Evolutionary conservation across 371 early-diverging fungal genomes (phyloP).

Genomic region (Basidiobolus meristosporus): DNA sequence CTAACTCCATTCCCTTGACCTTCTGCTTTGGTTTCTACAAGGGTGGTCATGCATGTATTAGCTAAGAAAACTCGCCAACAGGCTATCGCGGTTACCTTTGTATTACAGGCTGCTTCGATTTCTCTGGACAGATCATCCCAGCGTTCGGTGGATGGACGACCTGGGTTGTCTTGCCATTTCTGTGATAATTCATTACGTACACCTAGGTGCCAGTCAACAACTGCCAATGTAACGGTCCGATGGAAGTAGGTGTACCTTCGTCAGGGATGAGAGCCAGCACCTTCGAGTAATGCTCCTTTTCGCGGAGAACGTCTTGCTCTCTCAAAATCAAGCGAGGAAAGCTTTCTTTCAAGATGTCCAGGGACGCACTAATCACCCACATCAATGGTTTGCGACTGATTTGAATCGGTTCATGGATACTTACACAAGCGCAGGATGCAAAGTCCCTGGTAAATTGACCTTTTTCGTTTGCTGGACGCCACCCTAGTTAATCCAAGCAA

Average conservation of each 20-base stretch:
- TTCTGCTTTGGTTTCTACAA: not conserved
- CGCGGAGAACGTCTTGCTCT: slow-evolving; percentile 48
- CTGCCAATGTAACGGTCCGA: not conserved
- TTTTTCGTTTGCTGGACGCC: slow-evolving; percentile 49
- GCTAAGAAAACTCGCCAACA: no score
- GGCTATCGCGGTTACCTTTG: not conserved
- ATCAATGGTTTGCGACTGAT: not conserved
- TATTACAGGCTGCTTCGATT: not conserved
- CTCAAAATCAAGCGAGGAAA: slow-evolving; percentile 44
- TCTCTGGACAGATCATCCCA: slow-evolving; percentile 1
- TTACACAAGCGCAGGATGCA: slow-evolving; percentile 48
- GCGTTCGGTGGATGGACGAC: slow-evolving; percentile 19
- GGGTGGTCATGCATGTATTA: not conserved
- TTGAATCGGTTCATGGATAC: slow-evolving; percentile 1
- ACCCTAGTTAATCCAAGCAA: slow-evolving; percentile 18
- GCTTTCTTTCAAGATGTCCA: slow-evolving; percentile 29
- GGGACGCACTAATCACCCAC: slow-evolving; percentile 29
- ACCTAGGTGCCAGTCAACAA: not conserved
- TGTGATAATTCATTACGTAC: no score
- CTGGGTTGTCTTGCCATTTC: no score
- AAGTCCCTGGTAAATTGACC: slow-evolving; percentile 28
- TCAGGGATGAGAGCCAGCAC: slow-evolving; percentile 58
- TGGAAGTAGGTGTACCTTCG: slow-evolving; percentile 8
- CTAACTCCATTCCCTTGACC: slow-evolving; percentile 5
- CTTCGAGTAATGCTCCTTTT: slow-evolving; percentile 40